Conservation (phyloP, 768 basidiomycete species). For the Tricholoma sp. region DNA sequence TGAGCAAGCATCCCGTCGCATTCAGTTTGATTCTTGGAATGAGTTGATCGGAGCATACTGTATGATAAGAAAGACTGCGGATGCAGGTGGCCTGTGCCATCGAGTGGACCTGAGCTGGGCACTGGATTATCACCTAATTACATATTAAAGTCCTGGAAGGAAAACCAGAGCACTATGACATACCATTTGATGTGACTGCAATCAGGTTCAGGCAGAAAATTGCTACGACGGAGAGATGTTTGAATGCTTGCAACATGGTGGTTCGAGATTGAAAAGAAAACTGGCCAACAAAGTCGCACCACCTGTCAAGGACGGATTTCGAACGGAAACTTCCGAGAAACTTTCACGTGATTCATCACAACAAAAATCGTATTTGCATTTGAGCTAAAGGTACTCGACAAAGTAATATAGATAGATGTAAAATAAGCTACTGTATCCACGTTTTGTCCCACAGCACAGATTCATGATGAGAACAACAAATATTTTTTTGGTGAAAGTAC, state of each 20-base stretch:
- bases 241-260: not conserved
- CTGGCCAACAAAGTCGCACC: not conserved
- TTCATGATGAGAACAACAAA: not conserved
- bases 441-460: not conserved
- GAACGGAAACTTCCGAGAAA: not conserved
- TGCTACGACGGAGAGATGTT: not conserved
- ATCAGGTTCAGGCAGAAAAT: not conserved
- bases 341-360: not conserved
- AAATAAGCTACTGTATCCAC: not conserved
- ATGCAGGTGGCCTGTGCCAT: no score
- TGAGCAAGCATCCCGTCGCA: no score
- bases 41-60: no score
- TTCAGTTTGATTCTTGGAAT: no score
- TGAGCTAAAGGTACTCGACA: not conserved
- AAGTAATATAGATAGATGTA: not conserved
- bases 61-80: no score
- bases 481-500: not conserved
- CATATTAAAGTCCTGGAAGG: no score
- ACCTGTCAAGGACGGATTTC: not conserved
- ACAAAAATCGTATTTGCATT: not conserved
- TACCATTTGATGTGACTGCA: not conserved
- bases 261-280: not conserved
- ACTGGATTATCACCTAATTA: no score
- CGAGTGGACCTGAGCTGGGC: no score
- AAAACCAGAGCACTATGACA: no score